Evolutionary conservation across 441 rosid genomes (phyloP).

Genomic region (Populus hybrid): DNA sequence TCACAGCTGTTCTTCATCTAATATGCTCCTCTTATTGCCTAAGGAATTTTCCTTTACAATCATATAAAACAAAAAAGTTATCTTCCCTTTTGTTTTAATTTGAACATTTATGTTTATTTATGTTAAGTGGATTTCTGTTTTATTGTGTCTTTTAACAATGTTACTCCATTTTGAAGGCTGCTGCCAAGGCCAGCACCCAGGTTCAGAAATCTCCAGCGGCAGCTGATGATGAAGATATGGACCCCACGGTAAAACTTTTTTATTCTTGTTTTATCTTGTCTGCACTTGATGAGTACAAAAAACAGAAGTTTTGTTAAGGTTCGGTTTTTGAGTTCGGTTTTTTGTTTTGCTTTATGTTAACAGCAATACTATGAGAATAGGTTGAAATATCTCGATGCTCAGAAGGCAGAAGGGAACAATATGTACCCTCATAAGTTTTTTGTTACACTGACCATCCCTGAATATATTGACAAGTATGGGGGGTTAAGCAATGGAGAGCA

Average conservation of each 20-base stretch:
- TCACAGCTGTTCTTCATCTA: not conserved
- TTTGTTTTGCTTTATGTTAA: no score
- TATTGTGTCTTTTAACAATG: not conserved
- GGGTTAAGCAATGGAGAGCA: no score
- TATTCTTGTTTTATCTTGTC: not conserved
- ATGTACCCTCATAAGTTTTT: no score
- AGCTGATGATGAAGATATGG: constrained; percentile 78
- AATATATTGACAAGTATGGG: no score
- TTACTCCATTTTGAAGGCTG: constrained; percentile 26
- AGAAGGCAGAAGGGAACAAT: no score
- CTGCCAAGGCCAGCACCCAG: constrained; percentile 37
- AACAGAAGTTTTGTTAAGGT: no score
- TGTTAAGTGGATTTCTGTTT: not conserved
- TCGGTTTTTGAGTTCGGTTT: no score
- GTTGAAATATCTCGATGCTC: no score
- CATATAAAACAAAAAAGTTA: not conserved
- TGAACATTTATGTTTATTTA: not conserved
- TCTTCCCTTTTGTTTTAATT: not conserved
- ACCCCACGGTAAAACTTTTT: constrained; percentile 57
- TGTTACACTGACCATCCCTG: no score
- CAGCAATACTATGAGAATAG: no score
- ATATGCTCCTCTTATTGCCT: not conserved
- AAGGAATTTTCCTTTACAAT: not conserved
- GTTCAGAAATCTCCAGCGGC: constrained; percentile 43
- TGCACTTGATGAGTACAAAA: not conserved